Conservation (phyloP, 2,329 filamentous ascomycete genomes). For the Purpureocillium takamizusanense region DNA sequence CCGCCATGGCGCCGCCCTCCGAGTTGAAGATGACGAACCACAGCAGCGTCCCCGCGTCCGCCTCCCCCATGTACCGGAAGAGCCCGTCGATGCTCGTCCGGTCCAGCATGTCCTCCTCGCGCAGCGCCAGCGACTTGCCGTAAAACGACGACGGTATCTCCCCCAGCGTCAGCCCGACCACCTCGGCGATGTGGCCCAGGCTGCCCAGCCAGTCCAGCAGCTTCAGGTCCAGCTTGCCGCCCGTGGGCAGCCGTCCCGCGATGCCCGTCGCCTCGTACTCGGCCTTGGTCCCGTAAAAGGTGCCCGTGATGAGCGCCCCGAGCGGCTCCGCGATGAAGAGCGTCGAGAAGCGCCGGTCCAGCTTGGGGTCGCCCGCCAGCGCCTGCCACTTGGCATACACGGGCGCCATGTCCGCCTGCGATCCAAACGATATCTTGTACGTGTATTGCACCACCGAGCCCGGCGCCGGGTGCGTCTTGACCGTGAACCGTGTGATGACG, state of each 20-base stretch:
- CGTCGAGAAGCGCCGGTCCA: conserved; percentile 50
- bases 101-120: conserved; percentile 35
- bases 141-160: conserved; percentile 43
- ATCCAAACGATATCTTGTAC: conserved; percentile 42
- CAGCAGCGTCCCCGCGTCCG: conserved; percentile 39
- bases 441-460: conserved; percentile 48
- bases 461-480: conserved; percentile 47
- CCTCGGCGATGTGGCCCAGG: conserved; percentile 42
- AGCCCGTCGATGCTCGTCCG: conserved; percentile 34
- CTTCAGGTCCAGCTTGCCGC: conserved; percentile 31
- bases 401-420: conserved; percentile 34
- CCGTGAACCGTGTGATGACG: conserved; percentile 46
- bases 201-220: conserved; percentile 55
- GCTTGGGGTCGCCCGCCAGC: conserved; percentile 40
- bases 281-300: conserved; percentile 48
- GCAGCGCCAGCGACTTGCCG: conserved; percentile 48
- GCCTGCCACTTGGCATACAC: conserved; percentile 50
- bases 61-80: conserved; percentile 42
- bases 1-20: conserved; percentile 49
- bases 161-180: conserved; percentile 35
- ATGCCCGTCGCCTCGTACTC: conserved; percentile 47
- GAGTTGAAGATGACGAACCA: conserved; percentile 58
- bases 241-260: conserved; percentile 33
- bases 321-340: conserved; percentile 45
- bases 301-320: conserved; percentile 48